These are phyloP conservation scores for Sistotremastrum suecicum DNA, from an alignment of 768 basidiomycete species.

Conservation along the genomic window DNA sequence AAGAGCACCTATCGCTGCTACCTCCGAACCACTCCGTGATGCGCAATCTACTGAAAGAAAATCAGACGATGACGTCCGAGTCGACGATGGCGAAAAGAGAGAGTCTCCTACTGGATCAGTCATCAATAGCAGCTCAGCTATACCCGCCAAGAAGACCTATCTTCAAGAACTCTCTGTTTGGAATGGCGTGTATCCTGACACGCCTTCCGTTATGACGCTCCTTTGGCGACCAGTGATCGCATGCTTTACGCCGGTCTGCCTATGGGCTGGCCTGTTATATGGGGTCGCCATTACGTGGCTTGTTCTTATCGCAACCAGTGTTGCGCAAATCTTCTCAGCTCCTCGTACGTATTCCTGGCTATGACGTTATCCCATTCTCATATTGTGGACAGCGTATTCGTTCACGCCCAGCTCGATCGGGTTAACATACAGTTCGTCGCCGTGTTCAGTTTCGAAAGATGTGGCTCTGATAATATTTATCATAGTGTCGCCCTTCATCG, in stretches of 20 bases:
- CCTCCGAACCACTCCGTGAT: background rate
- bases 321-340: constrained; percentile 9
- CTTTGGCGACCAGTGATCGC: background rate
- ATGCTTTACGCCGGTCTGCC: background rate
- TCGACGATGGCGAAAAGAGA: too few species aligned
- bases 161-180: background rate
- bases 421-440: constrained; percentile 1
- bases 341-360: constrained; percentile 4
- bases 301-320: constrained; percentile 10
- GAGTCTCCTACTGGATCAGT: background rate
- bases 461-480: background rate
- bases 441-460: background rate
- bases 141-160: background rate
- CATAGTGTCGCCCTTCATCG: constrained; percentile 7
- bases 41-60: background rate
- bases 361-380: background rate
- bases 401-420: constrained; percentile 7
- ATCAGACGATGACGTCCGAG: background rate
- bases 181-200: background rate
- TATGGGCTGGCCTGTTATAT: constrained; percentile 7
- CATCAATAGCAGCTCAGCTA: background rate
- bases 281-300: constrained; percentile 11
- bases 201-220: background rate
- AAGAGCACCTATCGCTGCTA: background rate
- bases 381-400: constrained; percentile 3